phyloP scores from a whole-genome alignment of 352 stramenopile species.

The Phytophthora palmivora region DNA sequence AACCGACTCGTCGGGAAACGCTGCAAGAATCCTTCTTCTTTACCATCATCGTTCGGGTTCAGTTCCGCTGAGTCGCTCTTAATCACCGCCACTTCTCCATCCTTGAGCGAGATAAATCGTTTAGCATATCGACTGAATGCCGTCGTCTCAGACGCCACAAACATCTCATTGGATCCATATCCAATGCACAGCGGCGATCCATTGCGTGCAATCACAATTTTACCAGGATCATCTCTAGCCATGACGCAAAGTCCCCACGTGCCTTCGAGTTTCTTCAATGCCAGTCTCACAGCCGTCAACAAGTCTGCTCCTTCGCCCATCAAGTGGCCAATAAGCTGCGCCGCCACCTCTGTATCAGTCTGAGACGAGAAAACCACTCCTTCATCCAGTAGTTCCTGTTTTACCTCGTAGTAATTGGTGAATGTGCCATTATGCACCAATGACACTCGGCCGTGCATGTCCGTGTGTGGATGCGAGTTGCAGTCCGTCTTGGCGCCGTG shows the following conservation, averaged over 20 bases:
- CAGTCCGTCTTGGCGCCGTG: slow-evolving; percentile 98
- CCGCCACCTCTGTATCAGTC: slow-evolving; percentile 99
- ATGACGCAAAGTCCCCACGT: slow-evolving; percentile 97
- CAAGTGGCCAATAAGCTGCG: slow-evolving; percentile 95
- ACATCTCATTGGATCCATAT: slow-evolving; percentile 94
- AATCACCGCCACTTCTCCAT: slow-evolving; percentile 96
- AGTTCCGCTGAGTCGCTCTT: slow-evolving; percentile 93
- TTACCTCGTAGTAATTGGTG: slow-evolving; percentile 96
- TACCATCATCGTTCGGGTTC: slow-evolving; percentile 85
- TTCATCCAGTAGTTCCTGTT: slow-evolving; percentile 83
- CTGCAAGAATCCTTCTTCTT: slow-evolving; percentile 82
- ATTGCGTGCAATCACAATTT: slow-evolving; percentile 98
- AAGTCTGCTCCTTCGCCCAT: slow-evolving; percentile 87
- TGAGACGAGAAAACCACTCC: slow-evolving; percentile 95
- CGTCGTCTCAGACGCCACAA: slow-evolving; percentile 96
- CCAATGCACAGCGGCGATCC: slow-evolving; percentile 94
- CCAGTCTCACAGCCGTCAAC: slow-evolving; percentile 91
- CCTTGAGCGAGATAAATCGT: slow-evolving; percentile 97
- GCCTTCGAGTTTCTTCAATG: slow-evolving; percentile 93
- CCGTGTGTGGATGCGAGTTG: slow-evolving; percentile 98
- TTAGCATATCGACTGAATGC: slow-evolving; percentile 96
- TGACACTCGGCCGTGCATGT: slow-evolving; percentile 93
- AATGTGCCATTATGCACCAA: slow-evolving; percentile 99
- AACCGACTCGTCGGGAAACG: slow-evolving; percentile 89
- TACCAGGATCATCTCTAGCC: slow-evolving; percentile 91